Evolutionary conservation across 2,329 filamentous ascomycete genomes (phyloP).

Genomic region (Cephalotrichum gorgonifer): DNA sequence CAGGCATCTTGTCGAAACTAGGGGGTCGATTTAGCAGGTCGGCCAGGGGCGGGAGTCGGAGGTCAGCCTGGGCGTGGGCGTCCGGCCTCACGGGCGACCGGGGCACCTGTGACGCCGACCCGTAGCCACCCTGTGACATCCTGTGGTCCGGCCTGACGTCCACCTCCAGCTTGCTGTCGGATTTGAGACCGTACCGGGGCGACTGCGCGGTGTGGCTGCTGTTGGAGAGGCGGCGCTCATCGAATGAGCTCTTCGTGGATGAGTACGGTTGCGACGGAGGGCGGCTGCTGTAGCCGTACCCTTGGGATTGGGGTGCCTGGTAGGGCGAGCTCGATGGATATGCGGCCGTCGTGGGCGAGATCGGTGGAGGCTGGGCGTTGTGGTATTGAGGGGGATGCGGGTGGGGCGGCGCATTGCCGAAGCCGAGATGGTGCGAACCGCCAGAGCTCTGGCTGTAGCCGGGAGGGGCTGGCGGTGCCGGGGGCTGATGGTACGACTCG

Average conservation of each 20-base stretch:
- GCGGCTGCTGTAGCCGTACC: slow-evolving; percentile 16
- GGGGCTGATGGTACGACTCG: slow-evolving; percentile 29
- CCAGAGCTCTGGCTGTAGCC: slow-evolving; percentile 16
- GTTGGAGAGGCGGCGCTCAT: slow-evolving; percentile 26
- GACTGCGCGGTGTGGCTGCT: slow-evolving; percentile 25
- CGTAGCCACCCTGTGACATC: neutral
- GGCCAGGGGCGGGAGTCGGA: neutral
- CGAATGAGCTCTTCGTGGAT: slow-evolving; percentile 7
- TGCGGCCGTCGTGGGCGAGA: slow-evolving; percentile 20
- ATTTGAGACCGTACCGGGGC: slow-evolving; percentile 9
- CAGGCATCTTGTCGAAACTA: neutral
- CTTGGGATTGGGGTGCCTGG: slow-evolving; percentile 27
- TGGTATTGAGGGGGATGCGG: slow-evolving; percentile 26
- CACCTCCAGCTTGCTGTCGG: neutral
- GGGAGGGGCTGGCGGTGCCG: slow-evolving; percentile 25
- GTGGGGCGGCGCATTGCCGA: slow-evolving; percentile 21
- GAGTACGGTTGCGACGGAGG: neutral
- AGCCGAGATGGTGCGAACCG: slow-evolving; percentile 20
- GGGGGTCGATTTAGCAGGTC: neutral
- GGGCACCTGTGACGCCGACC: neutral
- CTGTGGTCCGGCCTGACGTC: neutral
- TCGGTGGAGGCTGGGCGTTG: slow-evolving; percentile 18
- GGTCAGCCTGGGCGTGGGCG: neutral
- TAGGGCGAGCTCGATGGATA: slow-evolving; percentile 28
- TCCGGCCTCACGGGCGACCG: neutral